Evolutionary conservation across 805 yeast genomes (phyloP).

Genomic region (Metschnikowia picachoensis): DNA sequence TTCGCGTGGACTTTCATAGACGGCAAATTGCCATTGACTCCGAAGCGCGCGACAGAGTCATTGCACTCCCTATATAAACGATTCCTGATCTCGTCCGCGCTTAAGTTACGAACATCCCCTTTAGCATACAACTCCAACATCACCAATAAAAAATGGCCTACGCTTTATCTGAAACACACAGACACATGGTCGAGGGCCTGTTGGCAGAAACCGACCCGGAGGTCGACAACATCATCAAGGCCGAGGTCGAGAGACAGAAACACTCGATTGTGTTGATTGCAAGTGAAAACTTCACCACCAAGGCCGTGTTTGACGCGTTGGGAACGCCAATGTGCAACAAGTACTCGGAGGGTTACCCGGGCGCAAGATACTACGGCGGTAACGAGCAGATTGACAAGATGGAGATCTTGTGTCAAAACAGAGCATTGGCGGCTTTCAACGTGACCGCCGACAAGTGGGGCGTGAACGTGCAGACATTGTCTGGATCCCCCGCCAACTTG

Average conservation of each 20-base stretch:
- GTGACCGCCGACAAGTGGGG: constrained; percentile 89
- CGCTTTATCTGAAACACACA: constrained; percentile 47
- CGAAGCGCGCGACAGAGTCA: constrained; percentile 12
- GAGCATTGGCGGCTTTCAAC: constrained; percentile 89
- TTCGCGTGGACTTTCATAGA: neutral
- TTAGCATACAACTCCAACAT: no score
- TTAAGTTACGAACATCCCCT: no score
- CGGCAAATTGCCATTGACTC: constrained; percentile 4
- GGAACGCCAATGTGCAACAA: constrained; percentile 98
- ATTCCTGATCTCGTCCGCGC: no score
- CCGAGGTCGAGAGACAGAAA: constrained; percentile 88
- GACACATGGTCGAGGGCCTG: constrained; percentile 54
- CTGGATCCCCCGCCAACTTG: constrained; percentile 97
- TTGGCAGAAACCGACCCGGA: constrained; percentile 75
- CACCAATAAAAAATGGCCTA: constrained; percentile 30
- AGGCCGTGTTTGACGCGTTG: constrained; percentile 91
- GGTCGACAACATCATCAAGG: constrained; percentile 65
- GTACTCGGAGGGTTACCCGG: constrained; percentile 99
- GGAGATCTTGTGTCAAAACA: constrained; percentile 86
- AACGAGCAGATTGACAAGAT: constrained; percentile 94
- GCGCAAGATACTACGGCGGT: constrained; percentile 98
- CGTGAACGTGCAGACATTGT: constrained; percentile 92
- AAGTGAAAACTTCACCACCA: constrained; percentile 94
- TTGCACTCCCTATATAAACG: constrained; percentile 4
- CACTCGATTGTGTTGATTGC: constrained; percentile 93